These are phyloP conservation scores for Annulohypoxylon stygium DNA, from an alignment of 495 filamentous ascomycete species.

Conservation along the genomic window DNA sequence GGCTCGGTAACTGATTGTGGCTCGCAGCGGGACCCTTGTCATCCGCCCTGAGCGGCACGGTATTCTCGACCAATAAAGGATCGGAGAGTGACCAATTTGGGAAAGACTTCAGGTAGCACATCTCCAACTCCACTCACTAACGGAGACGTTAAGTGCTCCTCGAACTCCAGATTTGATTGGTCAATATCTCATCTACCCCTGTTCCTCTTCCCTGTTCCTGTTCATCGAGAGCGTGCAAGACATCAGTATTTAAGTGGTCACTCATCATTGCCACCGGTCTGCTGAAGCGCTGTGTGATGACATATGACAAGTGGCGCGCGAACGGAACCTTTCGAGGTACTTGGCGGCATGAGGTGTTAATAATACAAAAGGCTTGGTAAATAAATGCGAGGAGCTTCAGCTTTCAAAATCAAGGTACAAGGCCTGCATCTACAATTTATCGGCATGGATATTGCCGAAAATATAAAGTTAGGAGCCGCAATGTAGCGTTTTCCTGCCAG, in stretches of 20 bases:
- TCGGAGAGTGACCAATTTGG: conserved; percentile 22
- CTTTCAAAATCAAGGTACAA: background rate
- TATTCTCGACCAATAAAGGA: conserved; percentile 29
- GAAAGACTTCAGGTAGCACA: conserved; percentile 23
- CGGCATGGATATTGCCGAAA: conserved; percentile 1
- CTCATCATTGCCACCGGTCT: conserved; percentile 11
- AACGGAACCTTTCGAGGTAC: background rate
- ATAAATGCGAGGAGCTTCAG: background rate
- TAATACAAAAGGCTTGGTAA: background rate
- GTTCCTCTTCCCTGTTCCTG: background rate
- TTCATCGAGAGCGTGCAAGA: conserved; percentile 11
- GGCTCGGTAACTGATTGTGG: background rate
- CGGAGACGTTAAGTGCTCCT: conserved; percentile 7
- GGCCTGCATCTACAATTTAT: conserved; percentile 2
- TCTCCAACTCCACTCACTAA: conserved; percentile 18
- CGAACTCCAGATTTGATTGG: conserved; percentile 11
- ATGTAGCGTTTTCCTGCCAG: conserved; percentile 26
- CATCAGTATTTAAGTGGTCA: conserved; percentile 20
- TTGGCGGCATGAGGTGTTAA: conserved; percentile 2
- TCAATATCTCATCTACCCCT: background rate
- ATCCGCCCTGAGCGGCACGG: background rate
- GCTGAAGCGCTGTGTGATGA: conserved; percentile 15
- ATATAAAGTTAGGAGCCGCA: conserved; percentile 15
- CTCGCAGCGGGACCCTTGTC: background rate
- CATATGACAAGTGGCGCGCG: conserved; percentile 8